These are phyloP conservation scores for Skeletonema marinoi DNA, from an alignment of 108 stramenopile species.

Conservation along the genomic window DNA sequence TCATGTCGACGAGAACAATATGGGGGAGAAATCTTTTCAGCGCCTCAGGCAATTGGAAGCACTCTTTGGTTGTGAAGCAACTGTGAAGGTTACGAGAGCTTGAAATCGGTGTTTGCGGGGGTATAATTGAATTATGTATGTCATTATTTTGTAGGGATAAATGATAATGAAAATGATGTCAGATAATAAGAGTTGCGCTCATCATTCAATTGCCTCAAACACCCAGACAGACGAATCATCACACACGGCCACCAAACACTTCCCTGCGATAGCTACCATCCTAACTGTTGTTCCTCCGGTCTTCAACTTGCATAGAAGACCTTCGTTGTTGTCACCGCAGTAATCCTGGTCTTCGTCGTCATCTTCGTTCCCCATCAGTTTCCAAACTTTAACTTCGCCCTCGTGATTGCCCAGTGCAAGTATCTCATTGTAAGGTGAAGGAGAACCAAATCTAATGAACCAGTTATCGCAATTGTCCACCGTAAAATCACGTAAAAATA, in stretches of 20 bases:
- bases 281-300: conserved; percentile 45
- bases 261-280: conserved; percentile 67
- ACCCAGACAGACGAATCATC: conserved; percentile 66
- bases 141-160: neutral
- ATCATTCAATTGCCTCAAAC: conserved; percentile 45
- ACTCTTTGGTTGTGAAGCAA: conserved; percentile 21
- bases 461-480: conserved; percentile 53
- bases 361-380: conserved; percentile 40
- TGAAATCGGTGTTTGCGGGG: neutral
- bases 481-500: conserved; percentile 44
- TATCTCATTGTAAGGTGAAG: conserved; percentile 32
- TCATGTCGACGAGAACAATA: conserved; percentile 12
- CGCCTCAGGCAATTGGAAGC: conserved; percentile 5
- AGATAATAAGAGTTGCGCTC: neutral
- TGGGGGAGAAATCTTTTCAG: conserved; percentile 10
- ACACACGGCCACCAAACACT: conserved; percentile 53
- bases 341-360: neutral
- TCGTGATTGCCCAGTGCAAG: conserved; percentile 74
- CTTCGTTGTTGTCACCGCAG: conserved; percentile 5
- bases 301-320: conserved; percentile 35
- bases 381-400: conserved; percentile 78
- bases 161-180: neutral
- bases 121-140: neutral
- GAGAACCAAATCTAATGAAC: conserved; percentile 71
- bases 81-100: neutral